These are phyloP conservation scores for Lactuca saligna DNA, from an alignment of 129 eudicot species.

Conservation along the genomic window DNA sequence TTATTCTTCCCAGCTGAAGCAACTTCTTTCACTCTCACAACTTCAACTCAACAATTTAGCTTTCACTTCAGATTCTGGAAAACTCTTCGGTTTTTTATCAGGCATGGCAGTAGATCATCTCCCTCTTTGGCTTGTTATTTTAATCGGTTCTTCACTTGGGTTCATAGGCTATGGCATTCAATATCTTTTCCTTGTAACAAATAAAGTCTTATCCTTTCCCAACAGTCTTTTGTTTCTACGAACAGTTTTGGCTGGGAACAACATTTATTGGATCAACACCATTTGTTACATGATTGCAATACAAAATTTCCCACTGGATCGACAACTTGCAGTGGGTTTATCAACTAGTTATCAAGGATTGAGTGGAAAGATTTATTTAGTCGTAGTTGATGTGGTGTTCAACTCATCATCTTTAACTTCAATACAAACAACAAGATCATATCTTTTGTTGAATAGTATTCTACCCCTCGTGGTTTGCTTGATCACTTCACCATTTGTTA, in stretches of 20 bases:
- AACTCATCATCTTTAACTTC: conserved; percentile 14
- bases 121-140: conserved; percentile 78
- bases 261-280: conserved; percentile 90
- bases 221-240: conserved; percentile 55
- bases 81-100: conserved; percentile 69
- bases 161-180: conserved; percentile 72
- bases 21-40: conserved; percentile 68
- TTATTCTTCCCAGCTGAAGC: conserved; percentile 82
- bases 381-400: conserved; percentile 44
- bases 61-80: conserved; percentile 90
- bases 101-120: conserved; percentile 67
- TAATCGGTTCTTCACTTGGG: conserved; percentile 67
- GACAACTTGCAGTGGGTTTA: conserved; percentile 65
- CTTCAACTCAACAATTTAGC: conserved; percentile 91
- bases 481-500: conserved; percentile 45
- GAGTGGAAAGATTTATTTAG: conserved; percentile 67
- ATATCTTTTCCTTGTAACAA: conserved; percentile 50
- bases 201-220: conserved; percentile 39
- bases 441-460: conserved; percentile 65
- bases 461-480: conserved; percentile 61
- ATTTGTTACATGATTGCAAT: conserved; percentile 71
- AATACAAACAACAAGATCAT: conserved; percentile 38
- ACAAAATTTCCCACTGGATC: conserved; percentile 67
- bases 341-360: conserved; percentile 78
- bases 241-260: conserved; percentile 73